Evolutionary conservation across 2,329 filamentous ascomycete species (phyloP), one percentile per base, ranked within the genome.

Genomic region (Zasmidium citrigriseum): DNA sequence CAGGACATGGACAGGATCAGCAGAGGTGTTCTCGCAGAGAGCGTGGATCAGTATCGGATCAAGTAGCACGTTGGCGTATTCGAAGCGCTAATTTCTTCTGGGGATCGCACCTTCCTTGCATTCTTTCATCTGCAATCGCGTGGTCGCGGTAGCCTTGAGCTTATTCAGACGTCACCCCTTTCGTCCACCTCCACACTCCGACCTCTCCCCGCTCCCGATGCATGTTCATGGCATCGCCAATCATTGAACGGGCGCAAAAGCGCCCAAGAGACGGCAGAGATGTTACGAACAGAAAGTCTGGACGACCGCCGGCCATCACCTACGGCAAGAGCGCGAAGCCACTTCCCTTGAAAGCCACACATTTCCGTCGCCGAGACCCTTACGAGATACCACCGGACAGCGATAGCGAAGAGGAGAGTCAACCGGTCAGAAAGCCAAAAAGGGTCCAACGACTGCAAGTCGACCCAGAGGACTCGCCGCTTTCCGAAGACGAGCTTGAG

Each of bases 401-500:
- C 21, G 56, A 59, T 12, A 55, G 59, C 1, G 50, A 44, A n/a
- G 44, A 22, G 29, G 34, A 22, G 14, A 38, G 1, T 20, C 46
- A 18, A 22, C 29, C 12, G n/a, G 14, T 12, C 23, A 55, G 24
- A 41, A 50, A 12, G 22, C 20, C 12, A 7, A 3, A 23, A 12
- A 16, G 21, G 10, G 34, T 23, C 12, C 23, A 29, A 7, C 44
- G 44, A 9, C 9, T 9, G 16, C 48, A 59, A n/a, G 57, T 58
- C n/a, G 61, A 62, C 22, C 55, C 67, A 45, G 65, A 70, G 9
- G 68, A 71, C 29, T 67, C 70, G 1, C 67, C 66, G 22, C 57
- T 72, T 12, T 73, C 68, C 12, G 68, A 71, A 57, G 66, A 62
- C 21, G 59, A 64, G 21, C 57, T 65, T 29, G 61, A 62, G 9